Base-by-base conservation (phyloP, 257 asterid species). In the Knoxia roxburghii region DNA sequence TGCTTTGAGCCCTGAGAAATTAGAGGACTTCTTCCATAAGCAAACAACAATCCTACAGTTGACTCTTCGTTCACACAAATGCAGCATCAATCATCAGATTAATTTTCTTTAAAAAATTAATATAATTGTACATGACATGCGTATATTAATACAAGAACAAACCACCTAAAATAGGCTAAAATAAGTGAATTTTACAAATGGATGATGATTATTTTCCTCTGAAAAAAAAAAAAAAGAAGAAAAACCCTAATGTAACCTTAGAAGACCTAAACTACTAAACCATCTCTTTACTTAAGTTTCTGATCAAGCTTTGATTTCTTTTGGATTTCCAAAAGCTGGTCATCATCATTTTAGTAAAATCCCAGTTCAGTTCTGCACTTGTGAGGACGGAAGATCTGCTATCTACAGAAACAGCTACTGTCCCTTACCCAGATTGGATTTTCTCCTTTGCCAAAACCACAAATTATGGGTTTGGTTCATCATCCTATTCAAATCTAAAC, bases 401-500 rank as follows among this genome's bases (percentile, higher is more conserved):
- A n/a, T 9, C 32, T 21, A 39, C 32, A 23, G 17, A 15, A 7
- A 27, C 21, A 4, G 29, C 51, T 61, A 2, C 29, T 21, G 6
- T 39, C 9, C 35, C 66, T 61, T 61, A 15, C 21, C 51, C 51
- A 6, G 9, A 20, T 24, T 2, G 23, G 50, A 12, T 51, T 66
- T 39, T 40, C 24, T 29, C 67, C 68, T 32, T 30, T 3, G 41
- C n/a, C 56, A 61, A 8, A 39, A 66, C 48, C 24, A 20, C 35
- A 8, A 15, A 5, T 75, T 74, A 82, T 12, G 74, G 68, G 64
- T 57, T 74, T 45, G 73, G 68, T 62, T 69, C 72, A 32, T 27
- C 26, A 35, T 80, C 87, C 67, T 77, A 75, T 68, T 88, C 88
- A 40, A 94, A 94, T 62, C 76, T 80, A 58, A 94, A 90, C 97